Conservation (phyloP, 495 filamentous ascomycete species). For the Penicillium tannophilum region DNA sequence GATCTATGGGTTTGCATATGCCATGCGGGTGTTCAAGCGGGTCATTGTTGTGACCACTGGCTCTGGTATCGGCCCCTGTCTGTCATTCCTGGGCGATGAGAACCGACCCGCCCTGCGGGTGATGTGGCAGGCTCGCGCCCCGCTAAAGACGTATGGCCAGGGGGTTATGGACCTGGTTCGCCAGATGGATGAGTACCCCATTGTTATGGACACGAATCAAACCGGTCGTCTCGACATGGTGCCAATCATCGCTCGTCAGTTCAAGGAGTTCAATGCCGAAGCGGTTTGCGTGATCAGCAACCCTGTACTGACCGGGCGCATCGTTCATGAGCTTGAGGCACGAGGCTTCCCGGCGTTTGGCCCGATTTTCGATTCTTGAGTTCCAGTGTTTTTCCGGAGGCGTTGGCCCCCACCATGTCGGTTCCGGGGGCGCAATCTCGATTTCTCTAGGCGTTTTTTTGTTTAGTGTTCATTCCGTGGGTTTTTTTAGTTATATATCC, state of each 20-base stretch:
- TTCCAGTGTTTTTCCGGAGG: neutral
- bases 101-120: slow-evolving; percentile 55
- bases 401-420: neutral
- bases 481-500: neutral
- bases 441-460: neutral
- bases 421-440: neutral
- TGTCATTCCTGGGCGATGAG: slow-evolving; percentile 52
- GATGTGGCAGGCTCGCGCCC: slow-evolving; percentile 58
- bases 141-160: slow-evolving; percentile 51
- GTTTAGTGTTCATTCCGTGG: neutral
- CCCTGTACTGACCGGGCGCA: slow-evolving; percentile 66
- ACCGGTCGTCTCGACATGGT: slow-evolving; percentile 51
- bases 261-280: slow-evolving; percentile 59
- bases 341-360: slow-evolving; percentile 73
- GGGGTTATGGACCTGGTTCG: slow-evolving; percentile 48
- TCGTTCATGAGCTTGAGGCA: slow-evolving; percentile 73
- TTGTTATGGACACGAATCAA: slow-evolving; percentile 52
- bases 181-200: slow-evolving; percentile 50
- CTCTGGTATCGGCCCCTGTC: slow-evolving; percentile 72
- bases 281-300: slow-evolving; percentile 76
- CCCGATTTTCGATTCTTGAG: slow-evolving; percentile 78
- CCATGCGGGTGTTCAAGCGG: slow-evolving; percentile 66
- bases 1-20: slow-evolving; percentile 71
- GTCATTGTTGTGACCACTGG: slow-evolving; percentile 81
- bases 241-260: slow-evolving; percentile 56